phyloP scores from a whole-genome alignment of 331 rosid species.

The Quercus phellos region DNA sequence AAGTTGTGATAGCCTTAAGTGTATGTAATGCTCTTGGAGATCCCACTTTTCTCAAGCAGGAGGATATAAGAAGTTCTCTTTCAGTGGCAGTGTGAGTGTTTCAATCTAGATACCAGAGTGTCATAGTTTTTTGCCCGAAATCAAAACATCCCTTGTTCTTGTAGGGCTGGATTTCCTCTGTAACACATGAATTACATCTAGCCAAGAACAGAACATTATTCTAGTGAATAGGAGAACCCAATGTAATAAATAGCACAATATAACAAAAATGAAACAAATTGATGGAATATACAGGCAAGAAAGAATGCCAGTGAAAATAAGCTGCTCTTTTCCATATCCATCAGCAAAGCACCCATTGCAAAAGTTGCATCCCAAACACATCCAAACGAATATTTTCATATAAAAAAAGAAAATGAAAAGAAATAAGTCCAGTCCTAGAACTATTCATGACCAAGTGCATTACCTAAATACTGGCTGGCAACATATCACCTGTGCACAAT shows the following conservation, averaged over 20 bases:
- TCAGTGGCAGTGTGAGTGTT: background rate
- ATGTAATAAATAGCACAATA: too few species aligned
- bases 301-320: background rate
- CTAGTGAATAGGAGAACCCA: background rate
- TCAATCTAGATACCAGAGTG: background rate
- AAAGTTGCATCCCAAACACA: background rate
- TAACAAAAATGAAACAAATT: background rate
- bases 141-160: too few species aligned
- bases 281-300: background rate
- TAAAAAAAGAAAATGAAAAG: background rate
- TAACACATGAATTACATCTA: background rate
- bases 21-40: background rate
- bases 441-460: background rate
- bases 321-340: background rate
- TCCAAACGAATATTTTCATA: background rate
- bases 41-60: background rate
- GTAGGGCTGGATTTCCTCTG: too few species aligned
- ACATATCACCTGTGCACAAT: background rate
- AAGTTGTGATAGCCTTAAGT: background rate
- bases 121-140: too few species aligned
- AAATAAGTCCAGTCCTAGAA: background rate
- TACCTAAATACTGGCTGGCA: background rate
- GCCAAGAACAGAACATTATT: background rate
- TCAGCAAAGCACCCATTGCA: background rate
- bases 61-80: background rate